A percentile compares a stretch with the other conserved stretches of the same genome.
Conservation (phyloP, 495 filamentous ascomycete genomes). For the Aspergillus affinis region DNA sequence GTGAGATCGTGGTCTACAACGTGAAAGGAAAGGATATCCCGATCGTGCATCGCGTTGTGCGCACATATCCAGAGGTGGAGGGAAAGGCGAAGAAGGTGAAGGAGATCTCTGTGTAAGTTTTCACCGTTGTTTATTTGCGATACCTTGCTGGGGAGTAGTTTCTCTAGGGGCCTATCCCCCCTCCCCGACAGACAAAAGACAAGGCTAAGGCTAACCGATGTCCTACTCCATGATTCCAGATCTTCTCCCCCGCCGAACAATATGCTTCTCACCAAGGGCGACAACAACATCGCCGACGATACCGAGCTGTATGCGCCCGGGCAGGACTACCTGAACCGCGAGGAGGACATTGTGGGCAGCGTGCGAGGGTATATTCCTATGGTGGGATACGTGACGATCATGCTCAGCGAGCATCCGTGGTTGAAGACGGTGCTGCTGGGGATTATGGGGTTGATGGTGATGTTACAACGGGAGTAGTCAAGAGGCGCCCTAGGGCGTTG, state of each 20-base stretch:
- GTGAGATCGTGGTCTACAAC: constrained; percentile 94
- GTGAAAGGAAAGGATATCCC: constrained; percentile 75
- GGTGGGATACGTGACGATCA: constrained; percentile 96
- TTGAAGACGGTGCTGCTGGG: constrained; percentile 91
- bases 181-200: background rate
- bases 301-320: constrained; percentile 86
- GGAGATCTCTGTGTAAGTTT: constrained; percentile 36
- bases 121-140: no score
- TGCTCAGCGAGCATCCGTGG: constrained; percentile 96
- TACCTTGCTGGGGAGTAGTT: no score
- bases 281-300: constrained; percentile 94
- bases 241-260: constrained; percentile 26
- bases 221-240: constrained; percentile 17
- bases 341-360: constrained; percentile 88
- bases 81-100: constrained; percentile 41
- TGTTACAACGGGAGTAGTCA: constrained; percentile 61
- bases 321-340: constrained; percentile 81
- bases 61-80: constrained; percentile 60
- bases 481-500: background rate
- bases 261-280: constrained; percentile 90
- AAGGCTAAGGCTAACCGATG: background rate
- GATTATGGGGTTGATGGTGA: constrained; percentile 91
- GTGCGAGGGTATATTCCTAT: constrained; percentile 93
- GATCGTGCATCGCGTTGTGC: constrained; percentile 86
- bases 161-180: constrained; percentile 4